Base-by-base conservation (phyloP, 768 basidiomycete species). In the Amanita jacksonii region DNA sequence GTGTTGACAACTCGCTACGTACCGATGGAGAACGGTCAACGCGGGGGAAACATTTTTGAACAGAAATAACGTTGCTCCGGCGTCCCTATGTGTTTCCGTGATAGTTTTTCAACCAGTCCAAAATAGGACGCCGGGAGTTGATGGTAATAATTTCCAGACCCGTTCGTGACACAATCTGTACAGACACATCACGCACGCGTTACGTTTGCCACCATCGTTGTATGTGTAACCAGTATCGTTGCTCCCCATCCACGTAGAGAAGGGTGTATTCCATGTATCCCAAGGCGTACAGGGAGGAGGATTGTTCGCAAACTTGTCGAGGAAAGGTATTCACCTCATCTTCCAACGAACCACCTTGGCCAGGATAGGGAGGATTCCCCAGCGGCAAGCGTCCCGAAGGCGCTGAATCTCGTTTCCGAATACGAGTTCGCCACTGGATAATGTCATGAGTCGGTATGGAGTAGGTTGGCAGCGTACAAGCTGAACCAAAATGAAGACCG, bases 191-290 rank as follows among this genome's bases (percentile, higher is more conserved):
- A 60, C 75, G 43, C 51, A 77, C 75, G 73, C 71, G 39, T 51
- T 57, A 18, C 74, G 66, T 51, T 73, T 66, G 0, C 76, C 77
- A 22, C 60, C 48, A 41, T 58, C 15, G 40, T 65, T 70, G 45
- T 66, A 78, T 40, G 71, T 75, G 51, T 74, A 74, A 22, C 73
- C 77, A 27, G 83, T 69, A 51, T 83, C 81, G 51, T 84, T 84
- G 50, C 84, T 77, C 1, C 82, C 81, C 45, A 85, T 81, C 69
- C 71, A 84, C n/a, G 81, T 58, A 0, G 74, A 74, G 58, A 85
- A 83, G 36, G 83, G 52, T 43, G 78, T 54, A 52, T 83, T 75
- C 3, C 54, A 51, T 45, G 70, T 70, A 16, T 69, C 67, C 82
- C 81, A 84, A 0, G 72, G 69, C 1, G 74, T 69, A 1, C 57